Evolutionary conservation across 192 early-diverging fungal species (phyloP).

Genomic region (Coemansia furcata): DNA sequence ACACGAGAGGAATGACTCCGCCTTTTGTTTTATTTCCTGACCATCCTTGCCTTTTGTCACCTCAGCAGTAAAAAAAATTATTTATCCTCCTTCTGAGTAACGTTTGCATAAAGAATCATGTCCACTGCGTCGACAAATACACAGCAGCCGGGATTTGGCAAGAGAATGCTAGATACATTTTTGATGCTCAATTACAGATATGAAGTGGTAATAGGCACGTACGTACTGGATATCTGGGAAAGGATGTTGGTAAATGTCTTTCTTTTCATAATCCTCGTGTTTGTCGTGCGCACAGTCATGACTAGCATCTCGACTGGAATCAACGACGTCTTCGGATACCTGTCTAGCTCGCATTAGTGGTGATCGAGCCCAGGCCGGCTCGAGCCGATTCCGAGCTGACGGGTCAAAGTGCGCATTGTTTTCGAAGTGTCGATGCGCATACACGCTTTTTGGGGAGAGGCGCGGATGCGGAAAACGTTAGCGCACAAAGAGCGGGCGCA

Average conservation of each 20-base stretch:
- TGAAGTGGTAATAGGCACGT: conserved; percentile 79
- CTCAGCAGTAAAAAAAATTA: background rate
- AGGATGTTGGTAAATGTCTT: conserved; percentile 65
- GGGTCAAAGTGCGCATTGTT: background rate
- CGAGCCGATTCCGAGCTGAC: background rate
- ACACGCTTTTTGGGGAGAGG: background rate
- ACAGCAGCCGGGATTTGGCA: background rate
- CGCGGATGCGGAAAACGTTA: background rate
- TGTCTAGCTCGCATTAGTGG: background rate
- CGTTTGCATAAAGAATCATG: background rate
- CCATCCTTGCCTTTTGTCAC: background rate
- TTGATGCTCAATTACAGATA: conserved; percentile 74
- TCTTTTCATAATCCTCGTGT: conserved; percentile 10
- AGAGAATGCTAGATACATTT: background rate
- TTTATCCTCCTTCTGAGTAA: background rate
- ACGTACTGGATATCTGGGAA: conserved; percentile 93
- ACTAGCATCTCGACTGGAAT: conserved; percentile 12
- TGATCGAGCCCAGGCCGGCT: background rate
- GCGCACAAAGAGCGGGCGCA: background rate
- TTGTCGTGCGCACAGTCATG: conserved; percentile 19
- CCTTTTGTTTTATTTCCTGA: too few relatives aligned
- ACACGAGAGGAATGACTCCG: too few relatives aligned
- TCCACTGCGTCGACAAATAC: background rate
- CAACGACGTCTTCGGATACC: background rate
- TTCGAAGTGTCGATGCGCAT: background rate